These are phyloP conservation scores for Aspergillus sp. DNA, from an alignment of 2,329 filamentous ascomycete species.

Conservation along the genomic window DNA sequence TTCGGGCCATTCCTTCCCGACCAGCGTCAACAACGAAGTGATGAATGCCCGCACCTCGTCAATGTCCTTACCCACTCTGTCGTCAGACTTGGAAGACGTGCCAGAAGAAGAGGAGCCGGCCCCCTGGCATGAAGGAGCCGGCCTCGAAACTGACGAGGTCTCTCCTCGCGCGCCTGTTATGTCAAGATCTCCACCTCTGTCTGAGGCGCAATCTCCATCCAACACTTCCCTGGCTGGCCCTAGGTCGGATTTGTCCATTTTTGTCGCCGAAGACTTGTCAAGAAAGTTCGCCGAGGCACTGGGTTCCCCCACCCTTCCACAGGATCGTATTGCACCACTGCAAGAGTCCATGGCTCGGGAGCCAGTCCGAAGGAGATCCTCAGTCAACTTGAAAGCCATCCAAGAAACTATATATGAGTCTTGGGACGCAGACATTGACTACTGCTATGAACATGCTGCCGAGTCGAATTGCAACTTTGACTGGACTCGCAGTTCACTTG, in stretches of 20 bases:
- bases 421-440: constrained; percentile 66
- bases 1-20: constrained; percentile 44
- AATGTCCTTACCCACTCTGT: constrained; percentile 44
- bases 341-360: constrained; percentile 20
- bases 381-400: constrained; percentile 21
- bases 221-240: constrained; percentile 17
- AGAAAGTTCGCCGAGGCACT: constrained; percentile 50
- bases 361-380: constrained; percentile 18
- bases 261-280: constrained; percentile 35
- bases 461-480: constrained; percentile 64
- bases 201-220: constrained; percentile 13
- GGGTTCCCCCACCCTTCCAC: constrained; percentile 44
- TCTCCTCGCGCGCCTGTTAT: constrained; percentile 24
- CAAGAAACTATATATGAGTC: constrained; percentile 43
- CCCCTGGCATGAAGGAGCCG: constrained; percentile 35
- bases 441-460: constrained; percentile 62
- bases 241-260: constrained; percentile 35
- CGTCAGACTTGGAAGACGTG: constrained; percentile 47
- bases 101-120: constrained; percentile 49
- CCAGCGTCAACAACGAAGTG: constrained; percentile 44
- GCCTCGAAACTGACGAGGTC: constrained; percentile 21
- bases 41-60: constrained; percentile 41
- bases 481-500: constrained; percentile 50
- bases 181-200: constrained; percentile 14
- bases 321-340: constrained; percentile 24